A percentile compares a stretch with the other conserved stretches of the same genome.
Conservation (phyloP, 1,139 yeast genomes). For the Yamadazyma atlantica region DNA sequence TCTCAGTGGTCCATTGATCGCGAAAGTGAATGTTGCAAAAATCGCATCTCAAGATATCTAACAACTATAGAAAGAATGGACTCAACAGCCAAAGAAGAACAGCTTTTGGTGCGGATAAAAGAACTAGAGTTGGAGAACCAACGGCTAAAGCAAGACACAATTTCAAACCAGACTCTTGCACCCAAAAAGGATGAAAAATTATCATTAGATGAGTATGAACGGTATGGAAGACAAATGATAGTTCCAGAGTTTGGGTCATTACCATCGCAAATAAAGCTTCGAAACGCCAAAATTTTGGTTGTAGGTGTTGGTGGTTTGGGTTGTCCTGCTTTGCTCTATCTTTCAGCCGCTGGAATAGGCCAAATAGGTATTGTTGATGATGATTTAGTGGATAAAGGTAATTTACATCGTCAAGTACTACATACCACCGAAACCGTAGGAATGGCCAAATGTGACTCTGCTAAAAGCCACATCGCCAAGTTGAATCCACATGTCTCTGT, state of each 20-base stretch:
- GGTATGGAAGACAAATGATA: slow-evolving; percentile 95
- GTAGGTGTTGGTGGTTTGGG: slow-evolving; percentile 98
- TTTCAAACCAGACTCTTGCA: not conserved
- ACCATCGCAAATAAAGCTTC: slow-evolving; percentile 57
- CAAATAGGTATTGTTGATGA: slow-evolving; percentile 82
- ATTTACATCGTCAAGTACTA: slow-evolving; percentile 85
- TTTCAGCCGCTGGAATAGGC: slow-evolving; percentile 90
- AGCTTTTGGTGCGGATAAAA: slow-evolving; percentile 12
- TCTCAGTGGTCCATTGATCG: not conserved
- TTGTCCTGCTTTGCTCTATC: slow-evolving; percentile 83
- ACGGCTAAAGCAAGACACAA: slow-evolving; percentile 12
- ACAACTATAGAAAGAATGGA: too few species aligned
- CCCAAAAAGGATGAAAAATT: slow-evolving; percentile 12
- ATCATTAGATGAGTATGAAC: slow-evolving; percentile 64
- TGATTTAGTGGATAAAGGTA: slow-evolving; percentile 81
- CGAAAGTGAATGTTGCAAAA: too few species aligned
- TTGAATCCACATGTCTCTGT: slow-evolving; percentile 71
- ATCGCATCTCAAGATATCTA: not conserved
- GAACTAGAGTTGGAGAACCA: slow-evolving; percentile 27
- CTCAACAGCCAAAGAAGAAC: slow-evolving; percentile 6
- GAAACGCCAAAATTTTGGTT: slow-evolving; percentile 61
- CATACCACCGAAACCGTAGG: slow-evolving; percentile 73
- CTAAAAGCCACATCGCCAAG: slow-evolving; percentile 48
- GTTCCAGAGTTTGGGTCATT: slow-evolving; percentile 72
- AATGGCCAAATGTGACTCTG: slow-evolving; percentile 73